phyloP scores from a whole-genome alignment of 345 rosid genomes.

The Lumnitzera littorea region DNA sequence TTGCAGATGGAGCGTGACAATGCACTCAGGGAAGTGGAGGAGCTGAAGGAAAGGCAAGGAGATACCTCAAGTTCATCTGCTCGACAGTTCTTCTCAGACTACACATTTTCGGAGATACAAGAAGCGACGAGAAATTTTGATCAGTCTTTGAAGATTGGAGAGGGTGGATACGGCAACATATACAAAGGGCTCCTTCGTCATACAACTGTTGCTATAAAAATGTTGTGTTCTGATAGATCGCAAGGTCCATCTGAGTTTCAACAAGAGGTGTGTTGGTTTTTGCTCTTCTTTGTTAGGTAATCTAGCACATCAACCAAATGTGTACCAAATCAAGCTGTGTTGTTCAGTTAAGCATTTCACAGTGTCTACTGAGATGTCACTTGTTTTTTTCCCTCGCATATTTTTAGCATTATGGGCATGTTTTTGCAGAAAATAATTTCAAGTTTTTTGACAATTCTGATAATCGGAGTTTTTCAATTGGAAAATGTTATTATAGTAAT shows the following conservation, averaged over 20 bases:
- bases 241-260: conserved; percentile 5
- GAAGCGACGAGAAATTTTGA: conserved; percentile 8
- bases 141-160: conserved; percentile 11
- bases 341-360: too few species aligned
- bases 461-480: too few species aligned
- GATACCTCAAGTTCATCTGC: too few species aligned
- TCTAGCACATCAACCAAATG: neutral
- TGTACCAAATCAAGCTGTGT: neutral
- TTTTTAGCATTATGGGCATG: too few species aligned
- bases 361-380: too few species aligned
- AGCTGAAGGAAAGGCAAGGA: too few species aligned
- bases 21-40: too few species aligned
- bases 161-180: conserved; percentile 6
- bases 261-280: conserved; percentile 5
- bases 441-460: too few species aligned
- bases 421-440: too few species aligned
- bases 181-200: conserved; percentile 10
- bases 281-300: neutral
- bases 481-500: too few species aligned
- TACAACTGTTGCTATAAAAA: conserved; percentile 9
- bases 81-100: neutral
- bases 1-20: conserved; percentile 27
- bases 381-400: too few species aligned
- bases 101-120: conserved; percentile 7
- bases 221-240: neutral